Percentiles rank a stretch among this genome's conserved stretches.
Evolutionary conservation across 768 basidiomycete genomes (phyloP).

Genomic region (Lactifluus subvellereus): DNA sequence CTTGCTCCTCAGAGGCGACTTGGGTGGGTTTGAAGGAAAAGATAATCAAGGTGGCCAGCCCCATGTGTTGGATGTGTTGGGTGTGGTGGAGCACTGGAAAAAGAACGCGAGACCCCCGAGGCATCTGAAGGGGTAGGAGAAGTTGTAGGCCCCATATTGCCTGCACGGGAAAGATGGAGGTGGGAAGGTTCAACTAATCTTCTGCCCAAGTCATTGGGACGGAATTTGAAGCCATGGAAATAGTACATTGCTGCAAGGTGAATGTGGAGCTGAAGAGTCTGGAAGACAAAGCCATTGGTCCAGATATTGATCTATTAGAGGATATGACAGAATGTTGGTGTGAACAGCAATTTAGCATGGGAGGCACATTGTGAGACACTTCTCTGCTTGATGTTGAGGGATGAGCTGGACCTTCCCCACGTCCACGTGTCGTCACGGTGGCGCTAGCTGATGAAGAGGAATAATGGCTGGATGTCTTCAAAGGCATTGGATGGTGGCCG

Average conservation of each 20-base stretch:
- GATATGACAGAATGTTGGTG: constrained; percentile 55
- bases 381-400: constrained; percentile 43
- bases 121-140: constrained; percentile 64
- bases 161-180: constrained; percentile 38
- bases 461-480: constrained; percentile 35
- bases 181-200: constrained; percentile 30
- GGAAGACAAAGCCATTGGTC: constrained; percentile 44
- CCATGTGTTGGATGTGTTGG: constrained; percentile 51
- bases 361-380: constrained; percentile 36
- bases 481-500: constrained; percentile 23
- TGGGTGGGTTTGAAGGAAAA: constrained; percentile 38
- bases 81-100: constrained; percentile 44
- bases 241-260: constrained; percentile 78
- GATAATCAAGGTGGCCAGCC: constrained; percentile 63
- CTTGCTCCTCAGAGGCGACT: constrained; percentile 45
- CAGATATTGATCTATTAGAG: constrained; percentile 61
- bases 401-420: constrained; percentile 38
- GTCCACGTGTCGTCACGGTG: constrained; percentile 26
- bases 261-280: constrained; percentile 59
- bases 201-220: constrained; percentile 32
- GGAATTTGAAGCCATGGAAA: constrained; percentile 39
- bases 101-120: constrained; percentile 46
- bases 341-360: constrained; percentile 42
- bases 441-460: constrained; percentile 36
- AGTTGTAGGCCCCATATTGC: constrained; percentile 36